Percentiles rank a stretch among this genome's conserved stretches.
These are phyloP conservation scores for Talaromyces sp. DNA, from an alignment of 2,329 filamentous ascomycete species.

Conservation along the genomic window DNA sequence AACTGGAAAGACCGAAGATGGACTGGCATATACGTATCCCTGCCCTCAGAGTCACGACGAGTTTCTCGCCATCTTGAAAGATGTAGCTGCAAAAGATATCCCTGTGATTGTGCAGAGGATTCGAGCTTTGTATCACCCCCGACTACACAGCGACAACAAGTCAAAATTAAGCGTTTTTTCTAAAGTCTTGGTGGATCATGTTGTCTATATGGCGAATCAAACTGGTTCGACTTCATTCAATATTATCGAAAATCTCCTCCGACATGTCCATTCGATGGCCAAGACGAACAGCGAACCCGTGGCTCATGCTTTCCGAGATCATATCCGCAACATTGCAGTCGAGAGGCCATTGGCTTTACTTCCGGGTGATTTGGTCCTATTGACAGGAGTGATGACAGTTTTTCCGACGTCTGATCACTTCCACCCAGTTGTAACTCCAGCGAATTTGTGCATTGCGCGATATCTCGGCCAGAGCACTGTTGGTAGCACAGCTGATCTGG, in stretches of 20 bases:
- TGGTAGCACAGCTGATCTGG: conserved; percentile 62
- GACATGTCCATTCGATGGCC: conserved; percentile 88
- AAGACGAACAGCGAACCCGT: conserved; percentile 80
- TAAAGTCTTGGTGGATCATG: conserved; percentile 51
- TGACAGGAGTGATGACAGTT: conserved; percentile 77
- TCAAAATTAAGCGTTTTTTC: conserved; percentile 64
- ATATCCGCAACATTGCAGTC: conserved; percentile 58
- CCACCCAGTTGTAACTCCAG: conserved; percentile 88
- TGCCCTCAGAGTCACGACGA: conserved; percentile 78
- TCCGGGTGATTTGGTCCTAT: conserved; percentile 73
- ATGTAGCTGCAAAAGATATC: conserved; percentile 62
- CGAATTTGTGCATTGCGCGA: conserved; percentile 76
- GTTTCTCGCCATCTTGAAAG: conserved; percentile 62
- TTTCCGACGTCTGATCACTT: conserved; percentile 98
- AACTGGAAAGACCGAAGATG: conserved; percentile 1
- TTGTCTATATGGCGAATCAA: conserved; percentile 56
- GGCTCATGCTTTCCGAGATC: conserved; percentile 70
- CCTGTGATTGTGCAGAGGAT: conserved; percentile 84
- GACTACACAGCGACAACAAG: conserved; percentile 81
- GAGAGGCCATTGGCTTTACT: conserved; percentile 51
- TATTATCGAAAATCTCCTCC: conserved; percentile 73
- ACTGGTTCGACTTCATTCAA: conserved; percentile 56
- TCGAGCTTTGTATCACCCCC: conserved; percentile 85
- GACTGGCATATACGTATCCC: conserved; percentile 75
- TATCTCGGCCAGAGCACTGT: conserved; percentile 78